phyloP scores from a whole-genome alignment of 371 early-diverging fungal species.

The Parasitella parasitica region DNA sequence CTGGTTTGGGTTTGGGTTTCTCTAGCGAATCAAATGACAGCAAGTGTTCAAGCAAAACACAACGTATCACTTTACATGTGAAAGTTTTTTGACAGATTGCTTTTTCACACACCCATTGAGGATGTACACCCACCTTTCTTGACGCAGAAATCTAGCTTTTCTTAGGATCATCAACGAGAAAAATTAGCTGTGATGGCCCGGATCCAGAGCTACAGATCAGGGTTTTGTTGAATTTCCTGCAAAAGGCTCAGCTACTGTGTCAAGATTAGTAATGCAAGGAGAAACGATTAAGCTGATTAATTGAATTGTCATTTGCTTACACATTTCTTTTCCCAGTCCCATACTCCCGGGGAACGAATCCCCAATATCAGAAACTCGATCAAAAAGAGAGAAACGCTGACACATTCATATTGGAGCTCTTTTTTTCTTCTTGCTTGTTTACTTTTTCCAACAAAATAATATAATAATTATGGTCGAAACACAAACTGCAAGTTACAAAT shows the following conservation, averaged over 20 bases:
- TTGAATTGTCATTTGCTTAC: constrained; percentile 2
- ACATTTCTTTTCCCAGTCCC: constrained; percentile 10
- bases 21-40: too few relatives aligned
- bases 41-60: too few relatives aligned
- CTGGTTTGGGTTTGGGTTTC: too few relatives aligned
- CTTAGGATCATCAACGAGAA: neutral
- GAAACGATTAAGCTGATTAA: constrained; percentile 4
- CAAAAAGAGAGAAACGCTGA: neutral
- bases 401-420: neutral
- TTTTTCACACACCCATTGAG: neutral
- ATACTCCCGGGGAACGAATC: neutral
- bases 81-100: neutral
- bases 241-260: neutral
- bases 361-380: neutral
- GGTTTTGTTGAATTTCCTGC: neutral
- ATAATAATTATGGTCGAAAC: constrained; percentile 11
- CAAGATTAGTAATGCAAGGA: neutral
- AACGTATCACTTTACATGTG: neutral
- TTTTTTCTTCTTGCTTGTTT: neutral
- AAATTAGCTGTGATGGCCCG: neutral
- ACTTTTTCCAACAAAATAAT: neutral
- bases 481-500: neutral
- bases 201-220: neutral
- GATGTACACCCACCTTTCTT: neutral
- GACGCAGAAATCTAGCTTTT: neutral